phyloP scores from a whole-genome alignment of 208 protist genomes.

The Porcisia deanei region DNA sequence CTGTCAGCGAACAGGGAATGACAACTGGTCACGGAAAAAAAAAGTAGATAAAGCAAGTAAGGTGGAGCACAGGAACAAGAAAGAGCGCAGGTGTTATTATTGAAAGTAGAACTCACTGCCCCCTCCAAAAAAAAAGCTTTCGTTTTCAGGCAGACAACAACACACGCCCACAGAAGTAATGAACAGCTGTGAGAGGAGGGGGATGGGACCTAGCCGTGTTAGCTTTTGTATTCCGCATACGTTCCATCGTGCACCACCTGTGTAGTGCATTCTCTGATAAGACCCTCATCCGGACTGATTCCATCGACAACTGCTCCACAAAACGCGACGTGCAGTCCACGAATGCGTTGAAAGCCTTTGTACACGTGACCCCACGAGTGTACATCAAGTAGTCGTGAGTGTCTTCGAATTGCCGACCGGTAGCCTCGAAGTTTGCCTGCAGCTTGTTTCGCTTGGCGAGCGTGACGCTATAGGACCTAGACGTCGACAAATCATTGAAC shows the following conservation, averaged over 20 bases:
- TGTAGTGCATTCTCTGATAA: slow-evolving; percentile 13
- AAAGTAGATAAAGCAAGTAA: not conserved
- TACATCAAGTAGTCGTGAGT: slow-evolving; percentile 36
- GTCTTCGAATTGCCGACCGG: slow-evolving; percentile 49
- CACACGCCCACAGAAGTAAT: slow-evolving; percentile 1
- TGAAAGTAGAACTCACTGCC: not conserved
- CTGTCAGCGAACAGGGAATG: no score
- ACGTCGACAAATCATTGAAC: slow-evolving; percentile 48
- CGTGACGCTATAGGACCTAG: slow-evolving; percentile 44
- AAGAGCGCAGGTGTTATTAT: not conserved
- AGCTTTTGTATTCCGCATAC: slow-evolving; percentile 14
- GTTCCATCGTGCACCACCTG: slow-evolving; percentile 7
- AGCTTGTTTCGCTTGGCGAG: slow-evolving; percentile 48
- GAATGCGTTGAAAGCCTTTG: slow-evolving; percentile 31
- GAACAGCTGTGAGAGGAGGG: not conserved
- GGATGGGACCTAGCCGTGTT: not conserved
- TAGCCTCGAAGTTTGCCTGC: slow-evolving; percentile 37
- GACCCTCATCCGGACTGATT: slow-evolving; percentile 24
- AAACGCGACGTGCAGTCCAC: slow-evolving; percentile 36
- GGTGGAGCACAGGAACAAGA: slow-evolving; percentile 3
- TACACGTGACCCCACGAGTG: slow-evolving; percentile 25
- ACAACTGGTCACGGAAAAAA: not conserved
- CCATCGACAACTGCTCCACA: slow-evolving; percentile 18
- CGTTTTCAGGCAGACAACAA: not conserved
- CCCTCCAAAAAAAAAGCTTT: not conserved